Percentiles rank a stretch among this genome's conserved stretches.
Conservation (phyloP, 192 early-diverging fungal species). For the Coemansia sp. region DNA sequence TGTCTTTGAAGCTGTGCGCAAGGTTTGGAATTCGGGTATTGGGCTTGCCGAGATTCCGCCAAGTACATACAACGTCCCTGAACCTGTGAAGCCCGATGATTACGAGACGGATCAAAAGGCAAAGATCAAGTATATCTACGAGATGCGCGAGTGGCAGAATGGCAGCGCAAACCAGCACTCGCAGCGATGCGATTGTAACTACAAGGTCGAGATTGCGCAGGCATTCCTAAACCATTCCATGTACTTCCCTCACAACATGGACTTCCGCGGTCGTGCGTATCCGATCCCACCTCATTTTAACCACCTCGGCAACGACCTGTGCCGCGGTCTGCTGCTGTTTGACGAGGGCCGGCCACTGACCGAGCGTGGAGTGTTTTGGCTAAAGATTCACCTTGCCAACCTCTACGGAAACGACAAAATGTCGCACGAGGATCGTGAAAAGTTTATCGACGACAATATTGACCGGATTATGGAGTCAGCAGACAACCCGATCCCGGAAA, state of each 20-base stretch:
- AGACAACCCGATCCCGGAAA: constrained; percentile 66
- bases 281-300: constrained; percentile 94
- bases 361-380: constrained; percentile 77
- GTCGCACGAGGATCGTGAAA: constrained; percentile 78
- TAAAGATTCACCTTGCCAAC: constrained; percentile 94
- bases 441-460: constrained; percentile 71
- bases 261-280: constrained; percentile 97
- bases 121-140: constrained; percentile 54
- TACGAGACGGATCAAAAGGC: constrained; percentile 60
- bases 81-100: constrained; percentile 63
- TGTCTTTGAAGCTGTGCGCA: constrained; percentile 73
- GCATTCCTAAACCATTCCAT: constrained; percentile 83
- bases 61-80: constrained; percentile 34
- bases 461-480: constrained; percentile 83
- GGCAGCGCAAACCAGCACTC: constrained; percentile 76
- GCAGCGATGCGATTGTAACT: constrained; percentile 87
- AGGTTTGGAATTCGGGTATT: constrained; percentile 86
- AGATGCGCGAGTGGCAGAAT: constrained; percentile 58
- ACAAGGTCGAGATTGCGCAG: constrained; percentile 92
- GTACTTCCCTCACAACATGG: constrained; percentile 97
- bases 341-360: constrained; percentile 77
- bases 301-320: constrained; percentile 95
- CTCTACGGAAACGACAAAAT: constrained; percentile 90
- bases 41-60: constrained; percentile 74
- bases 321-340: constrained; percentile 89